Evolutionary conservation across 108 stramenopile species (phyloP).

Genomic region (Nitzschia sp.): DNA sequence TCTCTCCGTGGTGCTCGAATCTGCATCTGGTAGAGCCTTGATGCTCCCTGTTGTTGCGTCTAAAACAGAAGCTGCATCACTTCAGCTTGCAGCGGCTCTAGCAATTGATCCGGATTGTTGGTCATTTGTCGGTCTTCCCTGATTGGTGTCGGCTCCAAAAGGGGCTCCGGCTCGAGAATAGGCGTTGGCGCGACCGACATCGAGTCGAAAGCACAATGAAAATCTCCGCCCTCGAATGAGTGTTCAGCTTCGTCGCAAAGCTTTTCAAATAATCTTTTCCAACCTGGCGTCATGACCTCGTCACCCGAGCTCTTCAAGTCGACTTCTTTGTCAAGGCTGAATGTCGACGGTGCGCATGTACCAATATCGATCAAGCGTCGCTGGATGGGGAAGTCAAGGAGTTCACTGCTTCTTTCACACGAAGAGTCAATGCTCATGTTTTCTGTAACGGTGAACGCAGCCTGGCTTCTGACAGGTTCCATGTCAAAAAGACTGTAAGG

Average conservation of each 20-base stretch:
- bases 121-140: not conserved
- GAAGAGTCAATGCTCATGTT: not conserved
- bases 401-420: not conserved
- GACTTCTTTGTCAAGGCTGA: not conserved
- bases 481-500: not conserved
- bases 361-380: not conserved
- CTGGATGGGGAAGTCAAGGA: not conserved
- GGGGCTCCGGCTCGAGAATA: not conserved
- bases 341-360: not conserved
- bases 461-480: too few relatives aligned
- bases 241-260: not conserved
- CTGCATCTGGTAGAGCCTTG: too few relatives aligned
- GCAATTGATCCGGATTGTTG: not conserved
- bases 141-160: conserved; percentile 3
- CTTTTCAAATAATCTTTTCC: not conserved
- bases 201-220: not conserved
- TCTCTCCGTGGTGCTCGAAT: too few relatives aligned
- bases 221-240: not conserved
- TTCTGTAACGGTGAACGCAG: not conserved
- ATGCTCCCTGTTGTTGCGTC: too few relatives aligned
- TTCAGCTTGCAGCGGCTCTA: not conserved
- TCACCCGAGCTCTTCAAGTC: too few relatives aligned
- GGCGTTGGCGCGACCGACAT: not conserved
- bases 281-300: not conserved
- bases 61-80: too few relatives aligned